Base-by-base conservation (phyloP, 495 filamentous ascomycete species). In the Aspergillus funiculosus region DNA sequence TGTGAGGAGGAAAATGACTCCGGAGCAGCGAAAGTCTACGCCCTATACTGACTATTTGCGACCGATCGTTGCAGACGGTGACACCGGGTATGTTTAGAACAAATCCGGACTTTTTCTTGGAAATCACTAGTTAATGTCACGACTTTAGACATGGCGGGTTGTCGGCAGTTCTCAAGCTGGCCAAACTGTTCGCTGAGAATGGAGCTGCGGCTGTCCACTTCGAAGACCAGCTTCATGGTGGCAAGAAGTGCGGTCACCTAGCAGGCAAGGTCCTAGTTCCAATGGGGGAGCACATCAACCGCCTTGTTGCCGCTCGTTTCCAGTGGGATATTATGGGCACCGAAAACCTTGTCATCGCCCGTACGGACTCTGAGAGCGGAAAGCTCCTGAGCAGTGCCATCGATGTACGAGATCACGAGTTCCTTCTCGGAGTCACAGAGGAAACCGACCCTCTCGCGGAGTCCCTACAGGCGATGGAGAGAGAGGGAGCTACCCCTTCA, bases 261-360 rank as follows among this genome's bases (percentile, higher is more conserved):
- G 91, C 92, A 1, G 92, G 92, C 50, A 98, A 98, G 65, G 92
- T 98, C 1, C 72, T 98, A 9, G 92, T 98, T 0, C 94, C 92
- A 0, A 80, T 92, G 28, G 83, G 87, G 51, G 92, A 98, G 56
- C 92, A 98, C 66, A 94, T 97, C 69, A 96, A 96, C 67, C 79
- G 92, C 11, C 79, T 98, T 4, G 80, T 88, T 21, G 89, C 94
- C 13, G 81, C 92, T 2, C 81, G 92, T 41, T 96, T 94, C 71
- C 92, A 98, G 58, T 98, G 92, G 92, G 92, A 98, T 56, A 74
- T 94, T 29, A 95, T 98, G 91, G 92, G 91, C 39, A 79, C 77
- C 19, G 92, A 98, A 64, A 96, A 91, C 60, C 73, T 97, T 14
- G 77, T 96, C 18, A 94, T 98, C 55, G 92, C 92, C 4, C 82